A percentile compares a stretch with the other conserved stretches of the same genome.
Conservation (phyloP, 108 stramenopile genomes). For the Pinguiococcus pyrenoidosus region DNA sequence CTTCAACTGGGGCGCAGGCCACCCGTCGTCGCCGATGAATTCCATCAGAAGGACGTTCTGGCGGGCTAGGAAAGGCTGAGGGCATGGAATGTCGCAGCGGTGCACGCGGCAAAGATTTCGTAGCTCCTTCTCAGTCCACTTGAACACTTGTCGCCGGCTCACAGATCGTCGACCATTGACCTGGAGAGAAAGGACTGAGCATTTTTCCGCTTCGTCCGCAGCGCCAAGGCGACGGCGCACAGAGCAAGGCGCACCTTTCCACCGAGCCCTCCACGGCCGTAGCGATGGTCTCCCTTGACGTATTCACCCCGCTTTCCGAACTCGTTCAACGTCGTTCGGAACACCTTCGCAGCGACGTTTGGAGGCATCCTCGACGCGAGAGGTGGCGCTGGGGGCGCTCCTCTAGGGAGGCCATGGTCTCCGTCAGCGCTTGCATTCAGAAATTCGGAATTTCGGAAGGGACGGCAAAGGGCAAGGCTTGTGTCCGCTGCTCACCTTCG, state of each 20-base stretch:
- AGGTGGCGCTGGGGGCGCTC: not conserved
- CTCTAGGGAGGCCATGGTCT: not conserved
- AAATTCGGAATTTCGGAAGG: too few relatives aligned
- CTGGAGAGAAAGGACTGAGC: too few relatives aligned
- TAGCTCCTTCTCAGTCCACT: conserved; percentile 40
- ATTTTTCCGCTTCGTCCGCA: too few relatives aligned
- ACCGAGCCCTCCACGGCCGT: too few relatives aligned
- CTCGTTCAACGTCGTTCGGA: conserved; percentile 39
- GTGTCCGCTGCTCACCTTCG: not conserved
- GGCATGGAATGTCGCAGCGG: conserved; percentile 31
- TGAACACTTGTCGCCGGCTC: too few relatives aligned
- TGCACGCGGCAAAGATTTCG: conserved; percentile 23
- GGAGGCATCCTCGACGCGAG: not conserved
- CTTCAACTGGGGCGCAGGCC: conserved; percentile 36
- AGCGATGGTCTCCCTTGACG: conserved; percentile 31
- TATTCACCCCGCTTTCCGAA: conserved; percentile 32
- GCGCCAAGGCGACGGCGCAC: too few relatives aligned
- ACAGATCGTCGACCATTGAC: too few relatives aligned
- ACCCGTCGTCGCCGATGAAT: conserved; percentile 34
- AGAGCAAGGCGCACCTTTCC: too few relatives aligned
- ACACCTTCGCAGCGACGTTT: conserved; percentile 29
- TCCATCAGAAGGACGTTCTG: conserved; percentile 35
- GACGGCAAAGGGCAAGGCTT: not conserved
- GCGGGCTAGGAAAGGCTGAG: conserved; percentile 19
- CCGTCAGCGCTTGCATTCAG: too few relatives aligned